Base-by-base conservation (phyloP, 768 basidiomycete species). In the Sarcodon sp. region DNA sequence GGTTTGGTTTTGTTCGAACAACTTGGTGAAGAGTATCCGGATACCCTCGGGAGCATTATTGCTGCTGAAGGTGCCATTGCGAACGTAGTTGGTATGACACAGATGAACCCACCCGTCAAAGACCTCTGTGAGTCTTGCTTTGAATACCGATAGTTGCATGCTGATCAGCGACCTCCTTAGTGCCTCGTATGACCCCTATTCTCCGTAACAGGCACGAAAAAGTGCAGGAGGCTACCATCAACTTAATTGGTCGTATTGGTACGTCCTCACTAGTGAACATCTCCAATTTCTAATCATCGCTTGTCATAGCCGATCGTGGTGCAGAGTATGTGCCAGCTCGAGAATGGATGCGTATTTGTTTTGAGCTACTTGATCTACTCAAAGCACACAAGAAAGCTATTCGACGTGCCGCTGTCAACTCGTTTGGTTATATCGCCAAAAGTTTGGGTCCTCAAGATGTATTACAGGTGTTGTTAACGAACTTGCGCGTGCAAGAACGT, bases 321-420 rank as follows among this genome's bases (percentile, higher is more conserved):
- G 94, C 96, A 16, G 96, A 98, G 66, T 97, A 90, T 52, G 94
- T 99, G 0, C 93, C 96, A 12, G 94, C 96, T 8, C 80, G 96
- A 58, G 96, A 99, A 66, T 98, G 94, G 96, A 99, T 99, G 96
- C 85, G 96, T 60, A 98, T 99, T 60, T 98, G 96, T 63, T 98
- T 99, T 66, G 96, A 99, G 61, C 69, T 99, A 33, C 77, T 99
- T 45, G 96, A 98, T 60, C 73, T 99, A 21, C 76, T 98, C 58
- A 98, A 98, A 64, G 96, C 96, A 7, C 96, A 99, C 71, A 99
- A 99, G 71, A 97, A 97, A 66, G 94, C 87, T 38, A 99, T 98
- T 60, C 87, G 96, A 47, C 89, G 94, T 60, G 96, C 94, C 0
- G 94, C 96, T 16, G 96, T 98, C 68, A 97, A 99, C 70, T 96